Evolutionary conservation across 2,329 filamentous ascomycete genomes (phyloP), one percentile per base, ranked within the genome.

Genomic region (Nemania sp.): DNA sequence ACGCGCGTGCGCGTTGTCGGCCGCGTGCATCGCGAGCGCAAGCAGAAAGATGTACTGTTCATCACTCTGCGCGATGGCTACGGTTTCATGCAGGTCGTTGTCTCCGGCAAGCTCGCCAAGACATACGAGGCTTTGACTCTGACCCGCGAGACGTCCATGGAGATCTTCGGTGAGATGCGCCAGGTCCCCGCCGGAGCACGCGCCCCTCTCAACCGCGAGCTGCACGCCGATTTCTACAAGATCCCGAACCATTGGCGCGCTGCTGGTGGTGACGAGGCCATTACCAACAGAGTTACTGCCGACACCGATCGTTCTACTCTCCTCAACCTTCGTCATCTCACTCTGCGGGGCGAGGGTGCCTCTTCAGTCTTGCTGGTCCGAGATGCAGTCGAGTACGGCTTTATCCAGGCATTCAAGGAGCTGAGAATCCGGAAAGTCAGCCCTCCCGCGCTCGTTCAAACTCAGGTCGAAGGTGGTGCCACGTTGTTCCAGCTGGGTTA

Each of bases 401-500:
- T 97, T 77, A 81, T 86, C 71, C 80, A 84, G 67, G 81, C 85
- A 31, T 96, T 91, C 77, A 84, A 88, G 67, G 89, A 94, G 70
- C 76, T 87, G 64, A 81, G 85, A 60, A 81, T 93, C 72, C 81
- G 87, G 67, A 92, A 96, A 75, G 91, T 96, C 60, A 88, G 86
- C 43, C 92, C 92, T 11, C 92, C 92, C 2, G 91, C 91, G 26
- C 86, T 96, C 72, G 94, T 96, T 56, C 94, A 95, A 77, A 97
- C 93, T 15, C 89, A 97, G 76, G 90, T 96, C 68, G 92, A 97
- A 75, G 92, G 92, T 61, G 92, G 92, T 52, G 84, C 89, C 64
- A 97, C 92, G 3, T 85, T 97, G 31, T 97, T 97, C 82, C 85
- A 84, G 56, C 89, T 96, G 67, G 80, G 89, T 68, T 95, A 94